Evolutionary conservation across 2,329 filamentous ascomycete species (phyloP), one percentile per base, ranked within the genome.

Genomic region (Orbilia ellipsospora): DNA sequence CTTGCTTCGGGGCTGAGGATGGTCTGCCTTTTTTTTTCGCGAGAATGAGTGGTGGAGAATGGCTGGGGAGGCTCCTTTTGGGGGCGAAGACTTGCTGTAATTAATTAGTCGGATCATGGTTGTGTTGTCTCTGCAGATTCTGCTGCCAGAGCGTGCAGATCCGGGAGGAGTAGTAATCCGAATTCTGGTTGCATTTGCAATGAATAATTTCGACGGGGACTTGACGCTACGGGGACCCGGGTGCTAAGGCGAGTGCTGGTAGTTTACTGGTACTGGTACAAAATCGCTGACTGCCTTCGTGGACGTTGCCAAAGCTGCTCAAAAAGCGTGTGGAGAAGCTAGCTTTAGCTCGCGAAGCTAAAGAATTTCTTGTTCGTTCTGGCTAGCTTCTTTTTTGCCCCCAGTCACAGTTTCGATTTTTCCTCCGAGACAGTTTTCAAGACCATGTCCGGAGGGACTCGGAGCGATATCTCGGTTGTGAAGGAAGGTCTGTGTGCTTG

Each of bases 81-180:
- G 10, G 31, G 31, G 31, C 31, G 5, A 36, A 36, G 31, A 36
- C 31, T 36, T 36, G 31, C 31, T 36, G 31, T 36, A 36, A 7
- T 36, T 36, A 36, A 36, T 36, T 36, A 10, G 31, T 36, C 31
- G 31, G 8, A 36, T 10, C 31, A 36, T 36, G 57, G 70, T 61
- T 68, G 70, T 74, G 70, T 74, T 74, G 70, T 74, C 60, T 61
- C 51, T 74, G 70, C 70, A 74, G 62, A 50, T 45, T 36, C 51
- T 62, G 70, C 60, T 56, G 60, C 6, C n/a, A 40, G 55, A 45
- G 55, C 40, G 55, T 59, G 55, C 55, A 59, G 55, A 59, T 45
- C 31, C 16, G n/a, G 8, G 15, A 40, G 60, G 23, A 40, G 31
- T 36, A 51, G 28, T 63, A 63, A 51, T 52, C 31, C 23, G 28